Evolutionary conservation across 2,329 filamentous ascomycete genomes (phyloP).

Genomic region (Onygenales sp.): DNA sequence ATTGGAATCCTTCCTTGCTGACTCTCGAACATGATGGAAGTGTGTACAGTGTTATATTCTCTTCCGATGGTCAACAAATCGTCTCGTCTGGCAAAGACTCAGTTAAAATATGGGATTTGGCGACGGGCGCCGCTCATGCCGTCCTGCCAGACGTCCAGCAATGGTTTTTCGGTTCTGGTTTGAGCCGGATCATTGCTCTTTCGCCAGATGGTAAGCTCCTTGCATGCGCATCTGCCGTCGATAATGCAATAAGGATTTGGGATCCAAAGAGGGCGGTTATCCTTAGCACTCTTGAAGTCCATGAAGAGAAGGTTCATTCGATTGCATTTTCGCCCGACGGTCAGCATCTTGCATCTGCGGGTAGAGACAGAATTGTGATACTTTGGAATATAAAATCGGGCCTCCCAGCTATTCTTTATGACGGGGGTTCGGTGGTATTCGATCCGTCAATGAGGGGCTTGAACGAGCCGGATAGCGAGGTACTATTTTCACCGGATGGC

Average conservation of each 20-base stretch:
- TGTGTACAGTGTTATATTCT: not conserved
- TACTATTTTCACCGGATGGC: constrained; percentile 11
- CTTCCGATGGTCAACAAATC: not conserved
- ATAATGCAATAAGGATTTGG: not conserved
- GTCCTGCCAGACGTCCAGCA: not conserved
- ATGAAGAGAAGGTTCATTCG: not conserved
- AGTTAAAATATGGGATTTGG: not conserved
- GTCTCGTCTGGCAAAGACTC: not conserved
- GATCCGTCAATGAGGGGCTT: not conserved
- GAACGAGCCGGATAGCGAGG: not conserved
- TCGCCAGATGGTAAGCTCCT: not conserved
- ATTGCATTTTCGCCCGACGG: not conserved
- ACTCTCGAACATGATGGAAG: not conserved
- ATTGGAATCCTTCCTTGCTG: not conserved
- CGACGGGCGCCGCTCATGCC: not conserved
- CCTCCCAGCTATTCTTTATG: not conserved
- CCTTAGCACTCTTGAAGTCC: not conserved
- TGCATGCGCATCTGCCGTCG: not conserved
- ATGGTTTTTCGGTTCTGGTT: not conserved
- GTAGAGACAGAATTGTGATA: not conserved
- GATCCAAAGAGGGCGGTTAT: not conserved
- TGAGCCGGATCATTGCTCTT: not conserved
- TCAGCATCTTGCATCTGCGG: not conserved
- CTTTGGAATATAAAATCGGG: not conserved
- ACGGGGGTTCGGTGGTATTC: not conserved